phyloP scores from a whole-genome alignment of 108 stramenopile genomes.

The Fistulifera pelliculosa region DNA sequence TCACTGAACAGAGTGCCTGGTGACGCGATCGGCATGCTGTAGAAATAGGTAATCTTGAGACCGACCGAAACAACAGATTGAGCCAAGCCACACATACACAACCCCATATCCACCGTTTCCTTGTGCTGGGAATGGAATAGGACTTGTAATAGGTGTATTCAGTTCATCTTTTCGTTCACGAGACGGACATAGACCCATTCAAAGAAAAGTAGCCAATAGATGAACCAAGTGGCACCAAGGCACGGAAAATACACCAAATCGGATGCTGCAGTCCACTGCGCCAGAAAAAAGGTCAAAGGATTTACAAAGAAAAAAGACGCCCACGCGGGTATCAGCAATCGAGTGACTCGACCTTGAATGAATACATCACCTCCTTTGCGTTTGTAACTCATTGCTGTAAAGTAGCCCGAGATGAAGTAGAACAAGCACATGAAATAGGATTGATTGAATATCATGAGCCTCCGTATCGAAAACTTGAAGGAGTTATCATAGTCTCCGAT shows the following conservation, averaged over 20 bases:
- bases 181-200: slow-evolving; percentile 1
- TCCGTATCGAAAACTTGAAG: not conserved
- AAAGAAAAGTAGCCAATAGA: slow-evolving; percentile 8
- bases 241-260: slow-evolving; percentile 4
- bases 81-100: not conserved
- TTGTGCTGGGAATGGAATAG: not conserved
- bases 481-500: slow-evolving; percentile 7
- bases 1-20: slow-evolving; percentile 3
- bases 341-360: not conserved
- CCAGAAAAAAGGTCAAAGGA: not conserved
- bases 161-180: not conserved
- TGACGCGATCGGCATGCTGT: slow-evolving; percentile 1
- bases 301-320: not conserved
- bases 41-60: not conserved
- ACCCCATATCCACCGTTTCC: slow-evolving; percentile 1
- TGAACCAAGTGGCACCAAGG: slow-evolving; percentile 1
- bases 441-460: slow-evolving; percentile 8
- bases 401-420: slow-evolving; percentile 9
- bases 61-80: not conserved
- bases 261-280: not conserved
- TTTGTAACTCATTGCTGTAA: slow-evolving; percentile 5
- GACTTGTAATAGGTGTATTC: not conserved
- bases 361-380: not conserved
- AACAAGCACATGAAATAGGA: slow-evolving; percentile 9
- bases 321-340: slow-evolving; percentile 5